These are phyloP conservation scores for Ophiognomonia clavigignenti-juglandacearum DNA, from an alignment of 2,329 filamentous ascomycete species.

Conservation along the genomic window DNA sequence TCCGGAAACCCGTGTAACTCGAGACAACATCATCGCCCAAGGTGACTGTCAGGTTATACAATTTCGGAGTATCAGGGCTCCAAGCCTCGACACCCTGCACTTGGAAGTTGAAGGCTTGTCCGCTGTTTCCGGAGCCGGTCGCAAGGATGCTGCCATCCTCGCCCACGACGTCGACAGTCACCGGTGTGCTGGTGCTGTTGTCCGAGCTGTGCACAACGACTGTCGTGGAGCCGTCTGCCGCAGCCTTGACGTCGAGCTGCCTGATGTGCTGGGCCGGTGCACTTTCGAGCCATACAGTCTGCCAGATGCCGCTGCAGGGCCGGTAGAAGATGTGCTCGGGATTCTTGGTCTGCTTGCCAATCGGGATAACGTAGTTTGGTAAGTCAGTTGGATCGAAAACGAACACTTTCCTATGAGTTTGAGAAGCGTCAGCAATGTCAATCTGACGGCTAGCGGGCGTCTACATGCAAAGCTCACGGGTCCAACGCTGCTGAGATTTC, in stretches of 20 bases:
- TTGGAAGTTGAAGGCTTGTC: slow-evolving; percentile 48
- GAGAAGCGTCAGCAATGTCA: neutral
- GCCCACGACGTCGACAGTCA: slow-evolving; percentile 32
- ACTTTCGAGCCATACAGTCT: slow-evolving; percentile 66
- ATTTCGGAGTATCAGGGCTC: slow-evolving; percentile 56
- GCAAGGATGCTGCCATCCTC: slow-evolving; percentile 35
- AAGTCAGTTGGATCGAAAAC: slow-evolving; percentile 64
- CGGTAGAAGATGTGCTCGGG: slow-evolving; percentile 66
- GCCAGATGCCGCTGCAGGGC: slow-evolving; percentile 71
- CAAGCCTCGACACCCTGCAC: slow-evolving; percentile 55
- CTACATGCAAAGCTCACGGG: too few species aligned
- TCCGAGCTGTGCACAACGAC: slow-evolving; percentile 48
- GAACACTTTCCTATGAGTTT: slow-evolving; percentile 46
- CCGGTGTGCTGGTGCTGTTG: slow-evolving; percentile 21
- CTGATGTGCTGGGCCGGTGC: slow-evolving; percentile 53
- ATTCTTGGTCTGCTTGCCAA: slow-evolving; percentile 58
- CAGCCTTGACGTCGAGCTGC: slow-evolving; percentile 53
- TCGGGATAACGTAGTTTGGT: slow-evolving; percentile 50
- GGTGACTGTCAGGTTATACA: slow-evolving; percentile 60
- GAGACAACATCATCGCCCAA: slow-evolving; percentile 46
- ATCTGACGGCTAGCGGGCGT: too few species aligned
- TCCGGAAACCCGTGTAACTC: slow-evolving; percentile 68
- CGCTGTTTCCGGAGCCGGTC: slow-evolving; percentile 38
- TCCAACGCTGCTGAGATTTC: too few species aligned
- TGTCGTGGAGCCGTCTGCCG: slow-evolving; percentile 52